A percentile compares a stretch with the other conserved stretches of the same genome.
Conservation (phyloP, 2,329 filamentous ascomycete genomes). For the Penicillium crustosum region DNA sequence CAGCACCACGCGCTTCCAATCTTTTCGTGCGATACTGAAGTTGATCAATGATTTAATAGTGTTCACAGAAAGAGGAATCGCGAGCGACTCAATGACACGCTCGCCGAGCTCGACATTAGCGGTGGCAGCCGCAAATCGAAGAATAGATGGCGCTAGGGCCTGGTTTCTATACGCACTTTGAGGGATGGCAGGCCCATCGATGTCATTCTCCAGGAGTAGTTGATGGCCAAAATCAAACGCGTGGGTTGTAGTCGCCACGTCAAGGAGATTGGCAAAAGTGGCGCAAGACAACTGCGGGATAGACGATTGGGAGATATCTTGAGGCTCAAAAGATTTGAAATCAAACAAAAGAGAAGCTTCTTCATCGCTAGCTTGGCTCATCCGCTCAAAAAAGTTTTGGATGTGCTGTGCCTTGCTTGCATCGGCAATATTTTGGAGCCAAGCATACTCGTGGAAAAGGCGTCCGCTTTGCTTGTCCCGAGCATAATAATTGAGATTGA, state of each 20-base stretch:
- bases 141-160: conserved; percentile 52
- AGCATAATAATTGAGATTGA: conserved; percentile 31
- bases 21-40: conserved; percentile 32
- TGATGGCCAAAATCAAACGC: conserved; percentile 53
- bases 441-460: conserved; percentile 33
- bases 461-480: conserved; percentile 25
- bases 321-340: conserved; percentile 15
- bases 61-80: conserved; percentile 36
- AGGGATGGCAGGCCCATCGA: conserved; percentile 56
- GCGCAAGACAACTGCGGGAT: conserved; percentile 45
- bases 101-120: conserved; percentile 41
- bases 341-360: conserved; percentile 20
- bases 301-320: conserved; percentile 29
- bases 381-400: conserved; percentile 30
- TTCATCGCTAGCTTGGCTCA: conserved; percentile 15
- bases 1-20: conserved; percentile 36
- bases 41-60: conserved; percentile 39
- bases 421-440: conserved; percentile 38
- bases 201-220: conserved; percentile 53
- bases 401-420: conserved; percentile 38
- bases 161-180: conserved; percentile 47
- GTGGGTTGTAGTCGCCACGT: conserved; percentile 49
- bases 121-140: conserved; percentile 55
- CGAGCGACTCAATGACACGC: conserved; percentile 30
- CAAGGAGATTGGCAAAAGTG: conserved; percentile 53